Base-by-base conservation (phyloP, 164 flowering plant genomes). In the Vitis cinerea region DNA sequence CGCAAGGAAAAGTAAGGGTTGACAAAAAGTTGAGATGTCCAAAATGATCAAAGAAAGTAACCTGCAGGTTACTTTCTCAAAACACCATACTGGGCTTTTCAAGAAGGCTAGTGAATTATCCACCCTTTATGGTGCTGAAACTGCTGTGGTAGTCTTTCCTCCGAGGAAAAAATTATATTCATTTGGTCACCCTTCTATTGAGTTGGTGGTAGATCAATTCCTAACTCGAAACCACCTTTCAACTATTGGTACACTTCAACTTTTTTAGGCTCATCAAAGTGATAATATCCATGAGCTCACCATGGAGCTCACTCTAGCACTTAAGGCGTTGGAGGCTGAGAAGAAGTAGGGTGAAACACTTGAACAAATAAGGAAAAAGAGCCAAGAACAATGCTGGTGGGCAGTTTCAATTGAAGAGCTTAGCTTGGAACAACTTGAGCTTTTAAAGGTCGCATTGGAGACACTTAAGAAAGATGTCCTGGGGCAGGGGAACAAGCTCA, bases 91-190 rank as follows among this genome's bases (percentile, higher is more conserved):
- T 0, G 95, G 97, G 0, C 80, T 92, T 1, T 88, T 92, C 81
- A 92, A 90, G 79, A 90, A 90, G 65, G 93, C 95, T 0, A 83
- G 90, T 68, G 97, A 92, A 65, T 88, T 90, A 6, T 85, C 83
- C 82, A 86, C 86, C 1, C 87, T 92, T 14, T 88, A 92, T 63
- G 91, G 92, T 0, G 88, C 78, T 8, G 86, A 90, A 11, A 74
- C 81, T 15, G 88, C 81, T 2, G 79, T 87, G 4, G 56, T 90
- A 0, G 93, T 92, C 37, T 90, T 90, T 75, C 90, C 97, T 3
- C 95, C 97, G 0, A 87, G 80, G 0, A 69, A 79, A 3, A 92
- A 87, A 69, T 84, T 74, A 19, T 92, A 85, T 74, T 88, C 93
- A 3, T 90, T 87, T 50, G 93, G 93, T 49, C 88, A 86, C 69